These are phyloP conservation scores for Pseudovirgaria hyperparasitica DNA, from an alignment of 2,329 filamentous ascomycete genomes.

Conservation along the genomic window DNA sequence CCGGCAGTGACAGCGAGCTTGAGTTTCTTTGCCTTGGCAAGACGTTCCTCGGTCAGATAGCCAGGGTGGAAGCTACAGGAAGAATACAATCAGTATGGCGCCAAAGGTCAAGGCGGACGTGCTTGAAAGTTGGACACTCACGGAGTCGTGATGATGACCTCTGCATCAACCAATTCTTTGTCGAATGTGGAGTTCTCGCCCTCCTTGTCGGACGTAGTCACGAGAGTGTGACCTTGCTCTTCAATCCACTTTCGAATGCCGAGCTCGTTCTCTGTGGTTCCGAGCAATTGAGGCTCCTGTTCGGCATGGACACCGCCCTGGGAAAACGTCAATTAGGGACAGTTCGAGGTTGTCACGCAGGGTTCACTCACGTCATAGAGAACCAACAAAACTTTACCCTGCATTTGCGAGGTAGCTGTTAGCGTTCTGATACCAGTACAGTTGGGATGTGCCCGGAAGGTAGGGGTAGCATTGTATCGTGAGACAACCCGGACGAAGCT, in stretches of 20 bases:
- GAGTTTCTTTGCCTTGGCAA: constrained; percentile 96
- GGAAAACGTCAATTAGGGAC: constrained; percentile 5
- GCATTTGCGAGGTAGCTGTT: constrained; percentile 51
- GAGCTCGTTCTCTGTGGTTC: constrained; percentile 97
- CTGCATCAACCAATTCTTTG: constrained; percentile 88
- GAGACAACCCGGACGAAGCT: constrained; percentile 32
- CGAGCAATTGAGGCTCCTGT: constrained; percentile 77
- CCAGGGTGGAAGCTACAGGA: constrained; percentile 82
- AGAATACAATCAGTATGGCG: too few relatives aligned
- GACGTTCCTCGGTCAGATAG: constrained; percentile 90
- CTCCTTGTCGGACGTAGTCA: constrained; percentile 98
- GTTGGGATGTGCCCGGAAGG: too few relatives aligned
- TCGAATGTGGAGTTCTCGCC: constrained; percentile 87
- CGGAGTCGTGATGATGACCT: constrained; percentile 99
- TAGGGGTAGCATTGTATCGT: constrained; percentile 29
- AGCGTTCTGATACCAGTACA: constrained; percentile 48
- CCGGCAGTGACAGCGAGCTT: constrained; percentile 95
- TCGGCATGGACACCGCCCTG: constrained; percentile 72
- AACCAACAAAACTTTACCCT: constrained; percentile 93
- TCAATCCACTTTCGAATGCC: constrained; percentile 96
- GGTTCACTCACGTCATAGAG: constrained; percentile 84
- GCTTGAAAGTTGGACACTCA: constrained; percentile 29
- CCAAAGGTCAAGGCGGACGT: too few relatives aligned
- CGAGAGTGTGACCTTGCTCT: constrained; percentile 87
- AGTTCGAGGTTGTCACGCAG: constrained; percentile 2